Conservation (phyloP, 495 filamentous ascomycete species). For the Arthonia radiata region DNA sequence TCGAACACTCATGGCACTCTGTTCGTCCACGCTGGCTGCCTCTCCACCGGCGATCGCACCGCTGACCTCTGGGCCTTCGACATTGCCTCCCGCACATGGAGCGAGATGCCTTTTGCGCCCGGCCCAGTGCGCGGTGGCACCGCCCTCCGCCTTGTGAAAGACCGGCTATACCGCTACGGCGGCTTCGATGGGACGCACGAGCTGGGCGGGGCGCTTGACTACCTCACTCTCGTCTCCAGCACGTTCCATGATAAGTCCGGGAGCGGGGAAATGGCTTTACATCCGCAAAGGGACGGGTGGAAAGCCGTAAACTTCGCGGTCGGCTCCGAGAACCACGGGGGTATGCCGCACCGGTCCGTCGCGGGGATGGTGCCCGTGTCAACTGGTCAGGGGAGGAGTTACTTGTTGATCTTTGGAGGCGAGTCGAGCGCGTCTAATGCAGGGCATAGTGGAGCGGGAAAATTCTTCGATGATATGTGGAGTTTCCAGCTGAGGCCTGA, state of each 20-base stretch:
- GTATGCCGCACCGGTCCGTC: constrained; percentile 18
- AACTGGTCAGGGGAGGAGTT: constrained; percentile 27
- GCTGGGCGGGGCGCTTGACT: constrained; percentile 39
- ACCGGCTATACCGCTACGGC: constrained; percentile 43
- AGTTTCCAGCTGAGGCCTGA: constrained; percentile 32
- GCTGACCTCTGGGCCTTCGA: constrained; percentile 52
- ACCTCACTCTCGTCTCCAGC: constrained; percentile 14
- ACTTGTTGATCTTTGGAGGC: constrained; percentile 41
- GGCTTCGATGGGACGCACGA: constrained; percentile 43
- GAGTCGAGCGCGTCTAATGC: constrained; percentile 28
- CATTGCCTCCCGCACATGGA: constrained; percentile 31
- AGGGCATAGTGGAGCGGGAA: constrained; percentile 41
- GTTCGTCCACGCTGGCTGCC: constrained; percentile 49
- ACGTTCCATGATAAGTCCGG: constrained; percentile 18
- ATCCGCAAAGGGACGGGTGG: constrained; percentile 4
- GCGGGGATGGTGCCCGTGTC: constrained; percentile 19
- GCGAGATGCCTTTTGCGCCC: constrained; percentile 32
- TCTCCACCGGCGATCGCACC: constrained; percentile 25
- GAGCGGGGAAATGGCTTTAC: constrained; percentile 11
- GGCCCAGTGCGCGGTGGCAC: constrained; percentile 35
- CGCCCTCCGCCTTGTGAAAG: constrained; percentile 27
- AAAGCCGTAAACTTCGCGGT: too few relatives aligned
- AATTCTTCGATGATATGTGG: constrained; percentile 51
- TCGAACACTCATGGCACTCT: constrained; percentile 26
- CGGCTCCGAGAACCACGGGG: background rate